These are phyloP conservation scores for Mycena sanguinolenta DNA, from an alignment of 768 basidiomycete species.

Conservation along the genomic window DNA sequence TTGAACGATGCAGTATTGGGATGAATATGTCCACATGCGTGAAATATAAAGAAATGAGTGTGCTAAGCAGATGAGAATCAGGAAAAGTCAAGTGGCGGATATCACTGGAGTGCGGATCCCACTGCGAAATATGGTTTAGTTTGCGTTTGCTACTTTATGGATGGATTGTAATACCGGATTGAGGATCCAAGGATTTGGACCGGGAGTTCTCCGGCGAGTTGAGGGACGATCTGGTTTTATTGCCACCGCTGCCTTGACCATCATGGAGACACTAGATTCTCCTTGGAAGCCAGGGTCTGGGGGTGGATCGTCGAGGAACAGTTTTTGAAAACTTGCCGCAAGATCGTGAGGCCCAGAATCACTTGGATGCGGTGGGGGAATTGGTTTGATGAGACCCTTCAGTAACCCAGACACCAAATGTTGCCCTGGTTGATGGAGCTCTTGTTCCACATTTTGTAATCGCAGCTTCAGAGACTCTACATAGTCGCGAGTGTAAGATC, in stretches of 20 bases:
- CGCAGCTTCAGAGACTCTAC: not conserved
- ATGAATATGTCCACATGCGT: constrained; percentile 49
- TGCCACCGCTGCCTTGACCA: not conserved
- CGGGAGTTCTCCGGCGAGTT: not conserved
- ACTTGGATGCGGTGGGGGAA: not conserved
- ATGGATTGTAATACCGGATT: not conserved
- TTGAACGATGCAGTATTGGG: constrained; percentile 66
- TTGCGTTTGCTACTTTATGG: not conserved
- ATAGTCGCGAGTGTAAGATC: not conserved
- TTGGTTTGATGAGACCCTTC: not conserved
- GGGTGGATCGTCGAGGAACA: no score
- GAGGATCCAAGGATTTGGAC: not conserved
- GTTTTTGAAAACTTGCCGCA: no score
- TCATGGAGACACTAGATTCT: no score
- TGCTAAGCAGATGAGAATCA: constrained; percentile 42
- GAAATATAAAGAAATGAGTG: constrained; percentile 68
- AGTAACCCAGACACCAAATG: not conserved
- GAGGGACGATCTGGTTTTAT: not conserved
- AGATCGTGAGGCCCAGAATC: no score
- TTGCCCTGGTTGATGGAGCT: not conserved
- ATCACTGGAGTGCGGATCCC: not conserved
- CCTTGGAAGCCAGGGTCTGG: no score
- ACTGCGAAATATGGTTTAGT: not conserved
- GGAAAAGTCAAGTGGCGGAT: not conserved
- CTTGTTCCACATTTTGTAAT: not conserved